phyloP scores from a whole-genome alignment of 441 rosid genomes.

The Oxalis stricta region DNA sequence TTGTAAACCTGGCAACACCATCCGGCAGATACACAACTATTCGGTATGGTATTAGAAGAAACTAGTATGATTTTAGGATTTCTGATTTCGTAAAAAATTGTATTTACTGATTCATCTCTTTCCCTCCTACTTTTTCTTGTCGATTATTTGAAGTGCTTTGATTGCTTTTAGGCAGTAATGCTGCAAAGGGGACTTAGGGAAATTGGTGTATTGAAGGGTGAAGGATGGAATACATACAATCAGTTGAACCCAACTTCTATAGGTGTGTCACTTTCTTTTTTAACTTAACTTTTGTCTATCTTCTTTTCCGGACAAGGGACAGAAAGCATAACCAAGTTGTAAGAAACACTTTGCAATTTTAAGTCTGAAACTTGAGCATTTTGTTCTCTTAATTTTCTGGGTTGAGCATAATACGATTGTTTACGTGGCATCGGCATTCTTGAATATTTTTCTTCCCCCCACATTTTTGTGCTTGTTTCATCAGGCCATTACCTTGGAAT shows the following conservation, averaged over 20 bases:
- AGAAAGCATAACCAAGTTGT: neutral
- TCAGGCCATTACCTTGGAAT: constrained; percentile 96
- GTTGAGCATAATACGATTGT: too few species aligned
- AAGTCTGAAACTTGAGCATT: neutral
- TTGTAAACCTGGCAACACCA: constrained; percentile 73
- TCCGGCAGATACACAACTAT: constrained; percentile 51
- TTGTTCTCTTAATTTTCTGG: constrained; percentile 2
- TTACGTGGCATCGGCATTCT: too few species aligned
- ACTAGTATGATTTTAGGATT: neutral
- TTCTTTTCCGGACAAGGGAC: neutral
- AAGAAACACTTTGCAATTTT: neutral
- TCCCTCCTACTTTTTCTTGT: neutral
- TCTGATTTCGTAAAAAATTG: neutral
- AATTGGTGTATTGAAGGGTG: constrained; percentile 53
- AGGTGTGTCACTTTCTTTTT: constrained; percentile 29
- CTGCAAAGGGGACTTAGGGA: constrained; percentile 59
- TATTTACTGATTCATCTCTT: neutral
- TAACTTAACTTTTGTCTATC: neutral
- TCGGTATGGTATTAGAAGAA: constrained; percentile 44
- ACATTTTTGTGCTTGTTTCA: constrained; percentile 5
- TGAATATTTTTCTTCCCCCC: too few species aligned
- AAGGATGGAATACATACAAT: constrained; percentile 33
- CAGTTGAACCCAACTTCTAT: constrained; percentile 89
- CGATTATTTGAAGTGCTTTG: neutral
- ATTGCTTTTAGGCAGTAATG: constrained; percentile 43